Percentiles rank a stretch among this genome's conserved stretches.
These are phyloP conservation scores for Megacollybia marginata DNA, from an alignment of 768 basidiomycete genomes.

Conservation along the genomic window DNA sequence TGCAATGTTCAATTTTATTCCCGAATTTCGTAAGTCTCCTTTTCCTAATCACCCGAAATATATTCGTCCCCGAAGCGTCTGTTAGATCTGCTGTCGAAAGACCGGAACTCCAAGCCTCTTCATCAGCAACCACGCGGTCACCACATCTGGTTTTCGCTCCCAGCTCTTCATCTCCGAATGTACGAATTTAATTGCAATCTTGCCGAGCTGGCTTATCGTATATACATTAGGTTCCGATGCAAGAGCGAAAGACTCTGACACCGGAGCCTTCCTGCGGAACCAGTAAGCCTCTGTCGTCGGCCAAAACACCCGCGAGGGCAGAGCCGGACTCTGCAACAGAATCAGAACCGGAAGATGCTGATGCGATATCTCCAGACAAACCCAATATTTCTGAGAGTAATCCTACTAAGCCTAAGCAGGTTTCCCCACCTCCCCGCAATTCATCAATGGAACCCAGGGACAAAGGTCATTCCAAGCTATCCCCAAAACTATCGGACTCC, in stretches of 20 bases:
- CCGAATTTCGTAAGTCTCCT: slow-evolving; percentile 52
- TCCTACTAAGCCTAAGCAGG: slow-evolving; percentile 4
- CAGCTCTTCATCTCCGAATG: no score
- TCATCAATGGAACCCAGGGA: slow-evolving; percentile 9
- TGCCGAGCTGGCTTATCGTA: neutral
- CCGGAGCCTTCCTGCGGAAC: neutral
- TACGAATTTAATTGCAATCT: no score
- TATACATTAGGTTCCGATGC: neutral
- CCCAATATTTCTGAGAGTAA: slow-evolving; percentile 9
- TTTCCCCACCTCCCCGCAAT: slow-evolving; percentile 8
- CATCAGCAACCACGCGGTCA: neutral
- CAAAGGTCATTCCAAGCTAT: slow-evolving; percentile 8
- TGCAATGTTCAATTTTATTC: slow-evolving; percentile 60
- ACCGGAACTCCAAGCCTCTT: neutral
- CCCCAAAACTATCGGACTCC: slow-evolving; percentile 30
- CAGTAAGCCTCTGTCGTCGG: no score
- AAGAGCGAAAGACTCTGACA: neutral
- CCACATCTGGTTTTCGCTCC: neutral
- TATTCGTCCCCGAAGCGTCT: slow-evolving; percentile 8
- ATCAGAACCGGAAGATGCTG: slow-evolving; percentile 7
- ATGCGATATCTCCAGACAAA: slow-evolving; percentile 1
- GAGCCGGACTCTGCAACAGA: slow-evolving; percentile 21
- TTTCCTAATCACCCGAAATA: neutral
- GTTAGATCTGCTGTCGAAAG: neutral
- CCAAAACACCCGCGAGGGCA: neutral